Evolutionary conservation across 148 eudicot genomes (phyloP).

Genomic region (Salicornia ramosissima): DNA sequence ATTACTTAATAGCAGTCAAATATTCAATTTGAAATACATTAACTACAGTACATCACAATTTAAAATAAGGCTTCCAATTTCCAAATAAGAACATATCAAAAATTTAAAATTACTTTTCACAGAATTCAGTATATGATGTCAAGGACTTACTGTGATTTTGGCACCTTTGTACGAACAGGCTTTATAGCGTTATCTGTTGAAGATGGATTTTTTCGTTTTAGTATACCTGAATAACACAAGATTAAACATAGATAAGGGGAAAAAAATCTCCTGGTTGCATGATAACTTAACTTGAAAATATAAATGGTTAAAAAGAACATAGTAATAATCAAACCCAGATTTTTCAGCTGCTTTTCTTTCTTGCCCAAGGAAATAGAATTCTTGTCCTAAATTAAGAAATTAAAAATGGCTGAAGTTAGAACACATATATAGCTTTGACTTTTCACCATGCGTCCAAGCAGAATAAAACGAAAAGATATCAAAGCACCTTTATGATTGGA

Average conservation of each 20-base stretch:
- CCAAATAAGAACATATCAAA: no score
- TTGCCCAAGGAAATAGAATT: conserved; percentile 41
- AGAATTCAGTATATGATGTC: not conserved
- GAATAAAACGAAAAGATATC: not conserved
- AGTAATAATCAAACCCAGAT: conserved; percentile 45
- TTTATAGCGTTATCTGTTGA: conserved; percentile 53
- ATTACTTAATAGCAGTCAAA: not conserved
- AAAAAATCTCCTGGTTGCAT: not conserved
- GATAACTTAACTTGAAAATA: not conserved
- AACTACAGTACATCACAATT: not conserved
- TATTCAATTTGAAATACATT: not conserved
- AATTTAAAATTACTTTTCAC: no score
- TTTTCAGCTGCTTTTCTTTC: conserved; percentile 75
- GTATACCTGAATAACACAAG: conserved; percentile 42
- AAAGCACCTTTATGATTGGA: conserved; percentile 49
- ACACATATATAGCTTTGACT: not conserved
- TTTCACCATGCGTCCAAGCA: no score
- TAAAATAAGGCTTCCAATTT: no score
- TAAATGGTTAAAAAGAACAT: not conserved
- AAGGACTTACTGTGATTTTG: conserved; percentile 57
- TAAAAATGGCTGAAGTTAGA: not conserved
- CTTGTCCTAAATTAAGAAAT: conserved; percentile 60
- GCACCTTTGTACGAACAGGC: conserved; percentile 42
- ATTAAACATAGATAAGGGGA: not conserved
- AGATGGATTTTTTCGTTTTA: conserved; percentile 64